Evolutionary conservation across 305 asterid species (phyloP), one percentile per base, ranked within the genome.

Genomic region (Rubia balearica): DNA sequence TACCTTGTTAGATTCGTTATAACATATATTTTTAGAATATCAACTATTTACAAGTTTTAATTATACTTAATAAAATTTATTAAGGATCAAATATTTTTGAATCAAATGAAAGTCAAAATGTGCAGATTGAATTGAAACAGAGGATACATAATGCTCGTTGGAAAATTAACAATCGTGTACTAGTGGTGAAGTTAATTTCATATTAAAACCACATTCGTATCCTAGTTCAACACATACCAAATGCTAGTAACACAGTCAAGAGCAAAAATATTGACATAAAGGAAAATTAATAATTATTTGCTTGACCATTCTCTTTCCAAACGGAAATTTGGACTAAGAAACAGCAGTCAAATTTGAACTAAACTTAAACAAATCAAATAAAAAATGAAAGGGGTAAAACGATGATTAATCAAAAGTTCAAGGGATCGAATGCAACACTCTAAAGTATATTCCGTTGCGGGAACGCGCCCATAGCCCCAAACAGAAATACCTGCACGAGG

Each of bases 371-470:
- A 40, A 57, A 12, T 57, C 12, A 19, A 19, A 57, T 22, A 19
- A 64, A 24, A 7, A 2, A 7, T 10, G 24, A 33, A 10, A 19
- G 55, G 19, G 66, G 11, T 17, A 12, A 65, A 42, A 21, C 7
- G 1, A 33, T 10, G 19, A 12, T 30, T 27, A n/a, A 11, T 22
- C n/a, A 61, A 19, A 74, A 9, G 36, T 61, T 41, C 36, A 53
- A 65, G 74, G 71, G 7, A 2, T 27, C 8, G 24, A 64, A 12
- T 49, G 70, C 16, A 22, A 8, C 12, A 49, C 40, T 30, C 7
- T n/a, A 40, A 19, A 43, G 17, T 7, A 66, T 67, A 68, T 67
- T 46, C 65, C 43, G 53, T 46, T 19, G 55, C 53, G 8, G 65
- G 73, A 55, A 6, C 16, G 42, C 64, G 42, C 27, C 45, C 48